phyloP scores from a whole-genome alignment of 2,329 filamentous ascomycete species.

The Trichoderma asperellum region DNA sequence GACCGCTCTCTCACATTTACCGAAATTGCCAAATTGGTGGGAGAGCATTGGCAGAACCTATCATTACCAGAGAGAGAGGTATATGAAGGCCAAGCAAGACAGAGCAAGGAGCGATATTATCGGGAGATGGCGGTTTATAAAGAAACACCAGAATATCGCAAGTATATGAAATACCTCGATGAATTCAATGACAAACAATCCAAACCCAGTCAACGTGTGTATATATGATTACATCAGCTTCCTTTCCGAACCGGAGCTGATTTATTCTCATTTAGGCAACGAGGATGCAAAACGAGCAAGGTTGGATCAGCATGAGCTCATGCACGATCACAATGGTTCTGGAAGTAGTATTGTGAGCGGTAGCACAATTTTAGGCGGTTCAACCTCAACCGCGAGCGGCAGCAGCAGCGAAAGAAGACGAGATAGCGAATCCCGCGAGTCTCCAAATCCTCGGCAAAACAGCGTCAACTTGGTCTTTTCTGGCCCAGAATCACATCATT shows the following conservation, averaged over 20 bases:
- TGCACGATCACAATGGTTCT: conserved; percentile 42
- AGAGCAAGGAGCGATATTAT: conserved; percentile 77
- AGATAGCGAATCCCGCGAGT: conserved; percentile 56
- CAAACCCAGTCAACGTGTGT: conserved; percentile 58
- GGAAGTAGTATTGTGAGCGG: conserved; percentile 39
- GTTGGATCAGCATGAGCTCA: conserved; percentile 45
- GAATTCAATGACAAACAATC: conserved; percentile 78
- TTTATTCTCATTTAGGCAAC: conserved; percentile 31
- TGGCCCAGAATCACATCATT: conserved; percentile 50
- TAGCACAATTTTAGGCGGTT: conserved; percentile 45
- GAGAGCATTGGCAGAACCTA: conserved; percentile 79
- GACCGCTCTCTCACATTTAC: conserved; percentile 74
- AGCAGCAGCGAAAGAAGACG: conserved; percentile 53
- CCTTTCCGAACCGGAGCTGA: conserved; percentile 20
- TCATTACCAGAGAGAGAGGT: conserved; percentile 68
- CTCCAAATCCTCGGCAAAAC: conserved; percentile 51
- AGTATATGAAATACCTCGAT: conserved; percentile 72
- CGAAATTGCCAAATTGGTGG: conserved; percentile 80
- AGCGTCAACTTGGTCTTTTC: conserved; percentile 55
- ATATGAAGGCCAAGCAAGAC: conserved; percentile 72
- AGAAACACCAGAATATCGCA: conserved; percentile 70
- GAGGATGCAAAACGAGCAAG: conserved; percentile 56
- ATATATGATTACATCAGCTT: not conserved
- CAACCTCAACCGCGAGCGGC: conserved; percentile 47
- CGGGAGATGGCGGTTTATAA: conserved; percentile 75